phyloP scores from a whole-genome alignment of 23 red algal species.

The Gracilaria domingensis region DNA sequence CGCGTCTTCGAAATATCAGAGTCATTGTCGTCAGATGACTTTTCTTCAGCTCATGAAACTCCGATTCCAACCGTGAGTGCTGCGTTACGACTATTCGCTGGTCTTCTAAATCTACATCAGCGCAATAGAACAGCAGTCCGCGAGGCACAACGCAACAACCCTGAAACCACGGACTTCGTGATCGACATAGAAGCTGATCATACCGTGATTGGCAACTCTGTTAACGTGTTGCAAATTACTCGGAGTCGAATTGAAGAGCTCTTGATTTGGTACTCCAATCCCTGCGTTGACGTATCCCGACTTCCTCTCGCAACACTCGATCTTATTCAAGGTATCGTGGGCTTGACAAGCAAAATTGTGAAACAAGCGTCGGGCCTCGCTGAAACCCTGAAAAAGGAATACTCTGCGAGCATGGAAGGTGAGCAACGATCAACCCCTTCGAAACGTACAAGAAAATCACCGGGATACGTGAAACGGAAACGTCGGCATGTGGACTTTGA shows the following conservation, averaged over 20 bases:
- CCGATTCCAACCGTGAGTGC: slow-evolving; percentile 20
- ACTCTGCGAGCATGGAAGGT: background rate
- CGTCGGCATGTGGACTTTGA: background rate
- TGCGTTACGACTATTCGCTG: slow-evolving; percentile 24
- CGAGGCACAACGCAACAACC: slow-evolving; percentile 27
- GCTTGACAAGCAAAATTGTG: slow-evolving; percentile 20
- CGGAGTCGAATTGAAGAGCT: slow-evolving; percentile 32
- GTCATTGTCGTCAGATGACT: slow-evolving; percentile 33
- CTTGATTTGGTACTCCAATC: slow-evolving; percentile 41
- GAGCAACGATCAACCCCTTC: slow-evolving; percentile 1
- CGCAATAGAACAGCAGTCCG: slow-evolving; percentile 30
- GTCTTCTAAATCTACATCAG: slow-evolving; percentile 31
- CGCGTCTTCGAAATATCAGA: slow-evolving; percentile 38
- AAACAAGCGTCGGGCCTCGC: slow-evolving; percentile 14
- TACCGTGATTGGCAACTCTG: background rate
- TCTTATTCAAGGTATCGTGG: slow-evolving; percentile 28
- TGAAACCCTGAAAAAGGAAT: background rate
- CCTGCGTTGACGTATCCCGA: slow-evolving; percentile 25
- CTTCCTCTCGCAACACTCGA: slow-evolving; percentile 21
- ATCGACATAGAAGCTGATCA: slow-evolving; percentile 28
- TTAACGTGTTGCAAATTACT: slow-evolving; percentile 22
- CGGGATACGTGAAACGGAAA: slow-evolving; percentile 45
- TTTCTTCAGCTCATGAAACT: slow-evolving; percentile 9
- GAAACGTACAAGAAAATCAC: slow-evolving; percentile 39
- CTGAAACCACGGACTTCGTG: background rate